Evolutionary conservation across 208 protist species (phyloP).

Genomic region (Crithidia brevicula): DNA sequence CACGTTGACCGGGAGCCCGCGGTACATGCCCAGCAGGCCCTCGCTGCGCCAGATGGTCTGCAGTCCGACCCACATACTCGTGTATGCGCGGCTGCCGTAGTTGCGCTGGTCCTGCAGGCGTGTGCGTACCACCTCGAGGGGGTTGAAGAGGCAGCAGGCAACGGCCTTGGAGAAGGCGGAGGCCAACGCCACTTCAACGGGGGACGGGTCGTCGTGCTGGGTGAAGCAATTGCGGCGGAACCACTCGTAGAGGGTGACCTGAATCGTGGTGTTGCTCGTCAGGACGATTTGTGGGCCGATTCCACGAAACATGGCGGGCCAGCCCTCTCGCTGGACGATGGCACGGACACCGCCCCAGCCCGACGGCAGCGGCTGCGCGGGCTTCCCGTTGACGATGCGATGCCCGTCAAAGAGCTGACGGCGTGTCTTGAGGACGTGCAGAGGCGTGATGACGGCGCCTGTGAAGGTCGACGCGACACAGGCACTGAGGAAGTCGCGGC

Average conservation of each 20-base stretch:
- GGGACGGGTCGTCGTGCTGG: constrained; percentile 60
- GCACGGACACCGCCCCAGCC: constrained; percentile 26
- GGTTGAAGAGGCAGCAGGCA: constrained; percentile 75
- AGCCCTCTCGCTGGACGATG: constrained; percentile 68
- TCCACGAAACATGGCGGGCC: constrained; percentile 65
- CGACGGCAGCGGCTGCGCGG: constrained; percentile 19
- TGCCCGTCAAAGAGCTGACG: constrained; percentile 62
- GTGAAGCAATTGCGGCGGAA: constrained; percentile 68
- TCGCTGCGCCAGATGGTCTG: constrained; percentile 76
- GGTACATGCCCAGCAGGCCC: constrained; percentile 75
- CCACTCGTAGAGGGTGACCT: constrained; percentile 86
- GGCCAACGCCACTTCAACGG: constrained; percentile 63
- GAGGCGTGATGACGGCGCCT: constrained; percentile 69
- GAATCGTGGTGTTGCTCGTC: constrained; percentile 77
- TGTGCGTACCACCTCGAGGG: constrained; percentile 85
- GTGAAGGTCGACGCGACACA: constrained; percentile 68
- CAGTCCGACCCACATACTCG: constrained; percentile 62
- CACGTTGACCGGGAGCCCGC: constrained; percentile 81
- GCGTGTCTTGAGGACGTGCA: constrained; percentile 83
- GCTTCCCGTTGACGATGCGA: constrained; percentile 23
- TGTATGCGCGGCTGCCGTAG: constrained; percentile 44
- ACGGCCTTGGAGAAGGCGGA: constrained; percentile 76
- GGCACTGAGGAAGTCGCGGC: constrained; percentile 64
- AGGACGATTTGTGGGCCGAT: constrained; percentile 80
- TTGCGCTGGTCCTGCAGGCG: constrained; percentile 78